phyloP scores from a whole-genome alignment of 108 stramenopile genomes.

The Fistulifera pelliculosa region DNA sequence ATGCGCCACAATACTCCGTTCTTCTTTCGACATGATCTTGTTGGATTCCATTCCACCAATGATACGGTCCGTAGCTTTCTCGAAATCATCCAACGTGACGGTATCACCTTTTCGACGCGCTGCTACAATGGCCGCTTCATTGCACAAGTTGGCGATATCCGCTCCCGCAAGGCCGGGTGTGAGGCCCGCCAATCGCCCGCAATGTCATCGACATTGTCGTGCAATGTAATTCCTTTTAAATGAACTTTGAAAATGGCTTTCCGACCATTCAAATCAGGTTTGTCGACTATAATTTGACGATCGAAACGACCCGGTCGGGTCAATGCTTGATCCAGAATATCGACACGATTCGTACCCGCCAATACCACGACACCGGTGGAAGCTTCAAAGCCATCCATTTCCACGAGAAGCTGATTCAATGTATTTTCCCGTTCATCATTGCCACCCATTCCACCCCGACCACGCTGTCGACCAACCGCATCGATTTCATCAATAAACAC shows the following conservation, averaged over 20 bases:
- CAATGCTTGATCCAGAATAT: conserved; percentile 89
- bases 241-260: conserved; percentile 90
- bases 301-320: conserved; percentile 91
- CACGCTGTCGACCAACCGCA: conserved; percentile 94
- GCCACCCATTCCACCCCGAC: conserved; percentile 80
- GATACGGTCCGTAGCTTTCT: conserved; percentile 89
- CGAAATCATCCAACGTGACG: conserved; percentile 86
- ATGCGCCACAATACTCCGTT: conserved; percentile 88
- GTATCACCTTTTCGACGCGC: conserved; percentile 82
- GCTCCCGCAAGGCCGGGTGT: conserved; percentile 95
- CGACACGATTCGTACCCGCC: conserved; percentile 93
- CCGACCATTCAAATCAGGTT: conserved; percentile 89
- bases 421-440: conserved; percentile 99
- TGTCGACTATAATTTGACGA: conserved; percentile 89
- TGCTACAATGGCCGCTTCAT: conserved; percentile 96
- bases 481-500: conserved; percentile 99
- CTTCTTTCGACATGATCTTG: conserved; percentile 86
- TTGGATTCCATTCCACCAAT: conserved; percentile 94
- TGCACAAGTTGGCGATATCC: conserved; percentile 96
- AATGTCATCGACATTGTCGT: conserved; percentile 49
- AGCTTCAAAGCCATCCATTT: conserved; percentile 95
- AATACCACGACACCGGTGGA: conserved; percentile 82
- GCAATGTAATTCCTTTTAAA: conserved; percentile 72
- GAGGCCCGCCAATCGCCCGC: conserved; percentile 85
- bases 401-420: conserved; percentile 95